Evolutionary conservation across 202 grass and related monocot species (phyloP).

Genomic region (Carex arenaria): DNA sequence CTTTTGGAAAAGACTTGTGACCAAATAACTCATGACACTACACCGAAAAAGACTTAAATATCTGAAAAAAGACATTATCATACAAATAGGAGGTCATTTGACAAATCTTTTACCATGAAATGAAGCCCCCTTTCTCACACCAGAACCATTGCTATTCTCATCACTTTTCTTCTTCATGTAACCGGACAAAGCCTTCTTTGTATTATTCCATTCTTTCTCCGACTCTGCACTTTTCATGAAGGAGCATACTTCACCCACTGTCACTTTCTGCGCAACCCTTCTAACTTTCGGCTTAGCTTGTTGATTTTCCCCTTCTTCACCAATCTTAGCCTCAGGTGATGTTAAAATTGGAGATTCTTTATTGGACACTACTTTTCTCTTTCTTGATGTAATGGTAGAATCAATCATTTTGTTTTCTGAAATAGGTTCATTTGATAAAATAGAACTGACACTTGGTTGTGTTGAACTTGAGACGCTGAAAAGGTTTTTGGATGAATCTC

Average conservation of each 20-base stretch:
- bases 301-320: not conserved
- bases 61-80: not conserved
- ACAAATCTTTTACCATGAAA: constrained; percentile 12
- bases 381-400: not conserved
- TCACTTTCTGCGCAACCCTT: constrained; percentile 62
- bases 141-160: constrained; percentile 32
- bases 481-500: constrained; percentile 35
- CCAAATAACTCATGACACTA: not conserved
- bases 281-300: constrained; percentile 26
- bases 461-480: constrained; percentile 54
- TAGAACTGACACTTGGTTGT: constrained; percentile 32
- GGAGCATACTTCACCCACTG: constrained; percentile 73
- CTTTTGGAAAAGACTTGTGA: not conserved
- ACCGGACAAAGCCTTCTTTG: constrained; percentile 57
- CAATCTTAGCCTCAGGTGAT: not conserved
- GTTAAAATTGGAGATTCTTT: not conserved
- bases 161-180: constrained; percentile 53
- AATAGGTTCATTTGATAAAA: constrained; percentile 21
- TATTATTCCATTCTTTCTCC: constrained; percentile 68
- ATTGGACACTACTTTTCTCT: constrained; percentile 9
- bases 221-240: constrained; percentile 84
- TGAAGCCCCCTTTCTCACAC: constrained; percentile 32
- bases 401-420: constrained; percentile 1
- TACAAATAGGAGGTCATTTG: not conserved
- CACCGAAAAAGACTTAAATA: not conserved